phyloP scores from a whole-genome alignment of 306 rosid species.

The Sophora flavescens region DNA sequence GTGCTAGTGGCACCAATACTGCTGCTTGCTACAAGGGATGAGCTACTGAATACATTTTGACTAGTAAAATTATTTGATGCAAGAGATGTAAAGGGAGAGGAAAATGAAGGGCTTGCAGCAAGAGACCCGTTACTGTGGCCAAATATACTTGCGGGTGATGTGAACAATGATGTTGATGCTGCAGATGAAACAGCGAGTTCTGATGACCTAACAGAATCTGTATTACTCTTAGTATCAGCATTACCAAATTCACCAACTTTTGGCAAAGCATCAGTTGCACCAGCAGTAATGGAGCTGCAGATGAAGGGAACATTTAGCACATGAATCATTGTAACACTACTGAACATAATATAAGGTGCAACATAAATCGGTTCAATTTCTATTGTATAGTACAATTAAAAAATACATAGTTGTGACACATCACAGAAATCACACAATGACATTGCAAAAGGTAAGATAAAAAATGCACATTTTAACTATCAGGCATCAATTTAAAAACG shows the following conservation, averaged over 20 bases:
- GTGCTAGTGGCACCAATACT: conserved; percentile 36
- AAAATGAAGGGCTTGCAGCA: conserved; percentile 52
- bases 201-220: conserved; percentile 48
- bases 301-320: conserved; percentile 34
- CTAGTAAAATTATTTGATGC: conserved; percentile 50
- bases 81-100: conserved; percentile 46
- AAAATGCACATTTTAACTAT: not conserved
- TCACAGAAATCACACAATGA: conserved; percentile 10
- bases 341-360: conserved; percentile 3
- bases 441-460: not conserved
- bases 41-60: conserved; percentile 52
- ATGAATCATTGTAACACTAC: conserved; percentile 25
- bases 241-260: conserved; percentile 51
- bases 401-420: not conserved
- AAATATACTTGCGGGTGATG: conserved; percentile 50
- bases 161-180: conserved; percentile 50
- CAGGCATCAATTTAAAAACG: not conserved
- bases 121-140: conserved; percentile 57
- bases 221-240: conserved; percentile 47
- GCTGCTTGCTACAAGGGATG: conserved; percentile 40
- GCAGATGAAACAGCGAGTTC: conserved; percentile 55
- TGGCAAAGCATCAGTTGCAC: conserved; percentile 43
- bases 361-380: conserved; percentile 10
- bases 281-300: conserved; percentile 63
- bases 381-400: not conserved